Evolutionary conservation across 1,284 basidiomycete species (phyloP).

Genomic region (Athelia sp.): DNA sequence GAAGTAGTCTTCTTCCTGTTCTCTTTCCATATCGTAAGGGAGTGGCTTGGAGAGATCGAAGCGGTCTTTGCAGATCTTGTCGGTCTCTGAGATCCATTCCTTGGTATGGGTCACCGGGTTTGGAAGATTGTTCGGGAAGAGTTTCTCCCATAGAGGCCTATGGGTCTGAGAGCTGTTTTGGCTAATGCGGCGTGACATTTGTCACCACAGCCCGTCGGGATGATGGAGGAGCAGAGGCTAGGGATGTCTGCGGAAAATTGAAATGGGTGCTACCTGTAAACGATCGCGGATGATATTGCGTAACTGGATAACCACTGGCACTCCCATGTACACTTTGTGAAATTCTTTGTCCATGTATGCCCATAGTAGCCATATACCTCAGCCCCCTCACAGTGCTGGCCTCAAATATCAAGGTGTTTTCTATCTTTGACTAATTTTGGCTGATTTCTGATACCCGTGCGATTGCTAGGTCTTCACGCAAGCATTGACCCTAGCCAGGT

Average conservation of each 20-base stretch:
- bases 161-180: too few relatives aligned
- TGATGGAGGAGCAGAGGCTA: too few relatives aligned
- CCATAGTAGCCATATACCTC: slow-evolving; percentile 57
- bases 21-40: not conserved
- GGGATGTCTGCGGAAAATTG: too few relatives aligned
- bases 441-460: slow-evolving; percentile 1
- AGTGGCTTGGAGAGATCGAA: not conserved
- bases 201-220: too few relatives aligned
- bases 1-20: slow-evolving; percentile 1
- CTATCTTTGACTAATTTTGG: not conserved
- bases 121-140: not conserved
- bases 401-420: slow-evolving; percentile 53
- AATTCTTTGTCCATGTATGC: slow-evolving; percentile 28
- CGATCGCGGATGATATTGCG: slow-evolving; percentile 12
- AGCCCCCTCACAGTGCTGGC: slow-evolving; percentile 80
- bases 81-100: not conserved
- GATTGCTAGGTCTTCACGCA: slow-evolving; percentile 63
- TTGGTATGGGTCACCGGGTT: not conserved
- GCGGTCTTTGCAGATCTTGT: not conserved
- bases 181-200: too few relatives aligned
- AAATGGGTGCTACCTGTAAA: too few relatives aligned
- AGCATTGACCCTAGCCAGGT: slow-evolving; percentile 90
- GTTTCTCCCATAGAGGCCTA: too few relatives aligned
- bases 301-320: slow-evolving; percentile 13
- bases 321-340: not conserved